Evolutionary conservation across 805 yeast genomes (phyloP).

Genomic region (Zygoascus biomembranicola): DNA sequence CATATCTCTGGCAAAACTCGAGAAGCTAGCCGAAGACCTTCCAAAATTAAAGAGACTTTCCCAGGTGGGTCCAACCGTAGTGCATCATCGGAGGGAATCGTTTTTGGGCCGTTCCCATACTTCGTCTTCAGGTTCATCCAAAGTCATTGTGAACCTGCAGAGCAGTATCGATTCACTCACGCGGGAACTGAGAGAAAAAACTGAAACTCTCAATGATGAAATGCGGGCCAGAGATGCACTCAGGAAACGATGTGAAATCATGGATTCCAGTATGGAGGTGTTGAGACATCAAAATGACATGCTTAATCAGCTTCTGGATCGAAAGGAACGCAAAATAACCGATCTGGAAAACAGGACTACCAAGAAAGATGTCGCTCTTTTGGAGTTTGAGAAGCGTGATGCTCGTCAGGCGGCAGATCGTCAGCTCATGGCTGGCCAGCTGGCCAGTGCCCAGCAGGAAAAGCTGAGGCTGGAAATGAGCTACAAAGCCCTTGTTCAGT

Average conservation of each 20-base stretch:
- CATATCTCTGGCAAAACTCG: constrained; percentile 27
- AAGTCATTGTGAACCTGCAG: constrained; percentile 27
- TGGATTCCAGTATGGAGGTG: constrained; percentile 23
- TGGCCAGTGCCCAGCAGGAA: constrained; percentile 39
- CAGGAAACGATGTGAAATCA: constrained; percentile 14
- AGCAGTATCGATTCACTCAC: constrained; percentile 47
- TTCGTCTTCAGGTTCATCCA: not conserved
- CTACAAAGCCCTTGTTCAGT: constrained; percentile 45
- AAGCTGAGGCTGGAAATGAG: constrained; percentile 43
- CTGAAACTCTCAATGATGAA: constrained; percentile 36
- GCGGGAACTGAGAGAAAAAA: constrained; percentile 36
- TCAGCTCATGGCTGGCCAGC: constrained; percentile 3
- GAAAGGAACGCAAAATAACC: constrained; percentile 60
- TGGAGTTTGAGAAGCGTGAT: not conserved
- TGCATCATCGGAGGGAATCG: not conserved
- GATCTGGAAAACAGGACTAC: constrained; percentile 53
- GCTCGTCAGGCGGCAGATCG: not conserved
- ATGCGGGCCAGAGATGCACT: constrained; percentile 44
- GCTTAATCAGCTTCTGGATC: constrained; percentile 53
- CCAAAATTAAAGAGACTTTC: constrained; percentile 6
- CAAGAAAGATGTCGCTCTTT: constrained; percentile 4
- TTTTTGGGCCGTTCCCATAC: not conserved
- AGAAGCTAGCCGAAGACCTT: constrained; percentile 16
- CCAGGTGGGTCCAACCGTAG: not conserved
- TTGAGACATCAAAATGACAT: constrained; percentile 73